Conservation (phyloP, 176 grass and related monocot species). For the Oryza meridionalis region DNA sequence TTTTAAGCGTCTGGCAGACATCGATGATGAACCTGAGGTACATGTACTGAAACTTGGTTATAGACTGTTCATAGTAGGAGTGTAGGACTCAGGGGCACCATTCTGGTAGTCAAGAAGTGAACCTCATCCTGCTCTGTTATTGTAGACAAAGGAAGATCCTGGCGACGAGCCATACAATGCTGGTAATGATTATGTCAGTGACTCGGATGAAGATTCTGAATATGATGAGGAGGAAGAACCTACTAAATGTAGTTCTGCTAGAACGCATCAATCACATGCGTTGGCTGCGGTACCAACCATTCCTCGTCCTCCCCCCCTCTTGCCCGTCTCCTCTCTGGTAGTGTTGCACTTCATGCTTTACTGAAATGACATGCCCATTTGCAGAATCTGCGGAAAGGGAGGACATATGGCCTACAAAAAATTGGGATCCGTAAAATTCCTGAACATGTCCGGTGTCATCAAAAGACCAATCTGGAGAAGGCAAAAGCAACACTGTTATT, state of each 20-base stretch:
- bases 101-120: background rate
- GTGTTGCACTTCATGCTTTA: conserved; percentile 34
- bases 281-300: conserved; percentile 64
- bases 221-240: conserved; percentile 65
- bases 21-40: conserved; percentile 72
- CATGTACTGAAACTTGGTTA: conserved; percentile 1
- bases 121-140: conserved; percentile 17
- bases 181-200: conserved; percentile 52
- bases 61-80: conserved; percentile 3
- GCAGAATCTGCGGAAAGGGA: conserved; percentile 80
- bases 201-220: conserved; percentile 71
- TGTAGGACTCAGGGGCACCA: conserved; percentile 2
- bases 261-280: conserved; percentile 49
- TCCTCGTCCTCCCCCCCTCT: background rate
- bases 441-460: conserved; percentile 68
- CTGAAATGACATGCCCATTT: conserved; percentile 29
- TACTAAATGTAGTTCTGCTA: conserved; percentile 29
- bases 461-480: conserved; percentile 85
- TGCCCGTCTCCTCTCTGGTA: background rate
- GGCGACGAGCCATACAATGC: conserved; percentile 59
- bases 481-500: conserved; percentile 83
- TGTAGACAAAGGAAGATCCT: conserved; percentile 56
- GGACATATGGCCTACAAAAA: conserved; percentile 78
- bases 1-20: conserved; percentile 87
- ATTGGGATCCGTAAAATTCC: conserved; percentile 81